Conservation (phyloP, 345 rosid species). For the Anastatica hierochuntica region DNA sequence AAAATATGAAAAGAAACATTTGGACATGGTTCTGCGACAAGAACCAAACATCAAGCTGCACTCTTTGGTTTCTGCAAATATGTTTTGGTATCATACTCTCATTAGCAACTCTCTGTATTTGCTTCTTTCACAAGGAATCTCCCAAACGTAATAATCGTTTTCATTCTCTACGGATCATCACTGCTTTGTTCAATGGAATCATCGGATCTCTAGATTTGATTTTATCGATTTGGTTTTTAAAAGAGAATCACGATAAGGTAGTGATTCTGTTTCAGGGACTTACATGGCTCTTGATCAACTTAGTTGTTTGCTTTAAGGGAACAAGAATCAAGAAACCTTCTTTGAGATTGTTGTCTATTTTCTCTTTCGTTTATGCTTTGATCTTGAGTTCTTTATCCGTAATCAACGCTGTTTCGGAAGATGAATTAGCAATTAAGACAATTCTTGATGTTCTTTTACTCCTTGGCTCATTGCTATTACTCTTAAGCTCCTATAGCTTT, state of each 20-base stretch:
- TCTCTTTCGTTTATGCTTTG: constrained; percentile 41
- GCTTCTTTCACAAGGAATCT: constrained; percentile 34
- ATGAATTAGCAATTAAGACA: too few relatives aligned
- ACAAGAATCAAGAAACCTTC: constrained; percentile 28
- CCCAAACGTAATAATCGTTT: constrained; percentile 16
- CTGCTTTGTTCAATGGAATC: constrained; percentile 48
- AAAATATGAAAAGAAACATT: too few relatives aligned
- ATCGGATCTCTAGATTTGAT: constrained; percentile 50
- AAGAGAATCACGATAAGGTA: constrained; percentile 38
- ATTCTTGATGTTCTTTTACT: constrained; percentile 43
- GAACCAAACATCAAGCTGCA: too few relatives aligned
- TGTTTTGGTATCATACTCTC: constrained; percentile 43
- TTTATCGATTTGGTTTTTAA: constrained; percentile 48
- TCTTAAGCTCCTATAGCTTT: constrained; percentile 33
- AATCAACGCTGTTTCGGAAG: constrained; percentile 25
- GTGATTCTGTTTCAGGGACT: constrained; percentile 43
- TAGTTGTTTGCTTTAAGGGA: constrained; percentile 39
- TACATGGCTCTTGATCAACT: constrained; percentile 48
- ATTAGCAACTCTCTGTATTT: constrained; percentile 31
- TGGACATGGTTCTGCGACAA: too few relatives aligned
- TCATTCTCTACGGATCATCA: constrained; percentile 28
- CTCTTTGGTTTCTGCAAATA: constrained; percentile 36
- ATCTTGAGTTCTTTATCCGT: constrained; percentile 31
- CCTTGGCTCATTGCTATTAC: constrained; percentile 49
- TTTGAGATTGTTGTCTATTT: constrained; percentile 37